Base-by-base conservation (phyloP, 495 filamentous ascomycete species). In the Chaetomidium leptoderma region DNA sequence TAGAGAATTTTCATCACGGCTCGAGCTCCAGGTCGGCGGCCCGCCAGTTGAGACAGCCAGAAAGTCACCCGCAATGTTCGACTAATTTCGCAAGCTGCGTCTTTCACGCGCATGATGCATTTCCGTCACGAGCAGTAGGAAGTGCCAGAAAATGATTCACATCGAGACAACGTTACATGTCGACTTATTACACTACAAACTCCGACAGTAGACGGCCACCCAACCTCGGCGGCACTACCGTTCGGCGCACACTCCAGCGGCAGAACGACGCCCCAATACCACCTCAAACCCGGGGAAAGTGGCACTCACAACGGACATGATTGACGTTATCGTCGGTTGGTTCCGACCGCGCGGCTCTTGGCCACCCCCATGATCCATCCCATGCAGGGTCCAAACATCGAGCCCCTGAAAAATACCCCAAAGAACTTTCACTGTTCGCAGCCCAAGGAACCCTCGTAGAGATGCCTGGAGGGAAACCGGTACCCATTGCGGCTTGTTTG, bases 161-260 rank as follows among this genome's bases (percentile, higher is more conserved):
- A 19, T n/a, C 4, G 24, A 39, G 49, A 40, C 49, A 53, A 40
- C 49, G 49, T 53, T 30, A 53, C 49, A 52, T 16, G 21, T 40
- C 16, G 35, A 13, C 29, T 23, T 29, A 23, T 44, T 44, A 33
- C 29, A 33, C 46, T 23, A 7, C 46, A 49, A 49, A 19, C n/a
- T n/a, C n/a, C n/a, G n/a, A n/a, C n/a, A n/a, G n/a, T n/a, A n/a
- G 17, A 32, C 50, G 1, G 29, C 35, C 21, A 23, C 27, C 6
- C 23, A 14, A 13, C 17, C 51, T 23, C 36, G 16, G 36, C 26
- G 37, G 23, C 11, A 24, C 19, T 16, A 4, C 26, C 16, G 37
- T 43, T 21, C 39, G 7, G 5, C 33, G 21, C 33, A 51, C 19
- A 9, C 16, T 40, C 3, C 19, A 37, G 32, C n/a, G 47, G 21